Base-by-base conservation (phyloP, 2,329 filamentous ascomycete genomes). In the Penicillium concentricum region DNA sequence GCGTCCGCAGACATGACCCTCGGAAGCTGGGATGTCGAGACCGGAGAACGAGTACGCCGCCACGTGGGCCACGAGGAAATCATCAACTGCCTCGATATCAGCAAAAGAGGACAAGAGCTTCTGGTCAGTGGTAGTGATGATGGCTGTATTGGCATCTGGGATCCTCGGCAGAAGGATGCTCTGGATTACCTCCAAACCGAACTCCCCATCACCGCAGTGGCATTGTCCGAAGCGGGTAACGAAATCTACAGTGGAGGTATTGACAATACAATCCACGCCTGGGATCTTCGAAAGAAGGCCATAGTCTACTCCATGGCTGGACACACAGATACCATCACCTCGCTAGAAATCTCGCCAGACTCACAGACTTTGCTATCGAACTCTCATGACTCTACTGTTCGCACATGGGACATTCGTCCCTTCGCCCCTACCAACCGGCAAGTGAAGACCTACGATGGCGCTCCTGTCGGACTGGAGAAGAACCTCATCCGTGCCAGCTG, bases 251-350 rank as follows among this genome's bases (percentile, higher is more conserved):
- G 90, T 7, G 93, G 93, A 45, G 90, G 92, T 22, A 97, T 99
- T 65, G 94, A 97, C 77, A 97, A 97, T 71, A 92, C 95, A 67
- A 96, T 99, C 72, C 91, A 92, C 67, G 92, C 96, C 20, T 99
- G 94, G 93, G 94, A 99, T 75, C 78, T 97, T 69, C 87, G 94
- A 64, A 97, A 96, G 79, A 92, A 95, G 75, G 84, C 88, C 7
- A 84, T 95, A 3, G 86, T 91, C 6, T 97, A 97, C 75, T 88
- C 89, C 2, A 87, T 99, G 82, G 76, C 89, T 13, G 94, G 94
- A 0, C 94, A 99, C 73, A 88, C 86, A 51, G 94, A 99, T 71
- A 97, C 93, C 0, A 82, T 99, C 61, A 96, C 92, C 3, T 96
- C 92, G 13, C 81, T 99, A 45, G 83, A 89, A 52, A 85, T 97